These are phyloP conservation scores for Sporothrix humicola DNA, from an alignment of 2,329 filamentous ascomycete species.

Conservation along the genomic window DNA sequence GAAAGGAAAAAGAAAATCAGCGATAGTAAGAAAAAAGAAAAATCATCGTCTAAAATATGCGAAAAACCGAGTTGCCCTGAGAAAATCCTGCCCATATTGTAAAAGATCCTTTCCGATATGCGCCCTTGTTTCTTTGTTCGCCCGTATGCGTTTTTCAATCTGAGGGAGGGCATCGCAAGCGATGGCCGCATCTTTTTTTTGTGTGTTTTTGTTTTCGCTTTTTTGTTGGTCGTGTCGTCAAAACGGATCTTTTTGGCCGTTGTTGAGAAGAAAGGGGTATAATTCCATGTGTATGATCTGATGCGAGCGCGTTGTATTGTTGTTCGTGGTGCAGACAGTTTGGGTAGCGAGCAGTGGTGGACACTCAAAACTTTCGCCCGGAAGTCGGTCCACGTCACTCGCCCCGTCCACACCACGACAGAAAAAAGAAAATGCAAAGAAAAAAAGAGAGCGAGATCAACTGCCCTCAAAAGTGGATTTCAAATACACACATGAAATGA, in stretches of 20 bases:
- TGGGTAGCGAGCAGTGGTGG: neutral
- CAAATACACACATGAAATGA: conserved; percentile 28
- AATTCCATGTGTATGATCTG: conserved; percentile 23
- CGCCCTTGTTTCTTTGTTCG: neutral
- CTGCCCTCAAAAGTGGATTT: conserved; percentile 17
- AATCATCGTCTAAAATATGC: conserved; percentile 16
- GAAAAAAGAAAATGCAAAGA: conserved; percentile 5
- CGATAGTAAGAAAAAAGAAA: neutral
- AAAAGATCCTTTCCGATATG: conserved; percentile 11
- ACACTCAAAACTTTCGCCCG: conserved; percentile 27
- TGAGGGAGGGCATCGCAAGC: conserved; percentile 12
- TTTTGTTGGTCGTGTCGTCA: conserved; percentile 7
- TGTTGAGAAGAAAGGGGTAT: conserved; percentile 18
- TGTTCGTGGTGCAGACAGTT: neutral
- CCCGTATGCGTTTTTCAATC: neutral
- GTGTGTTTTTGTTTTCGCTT: neutral
- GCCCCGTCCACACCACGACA: neutral
- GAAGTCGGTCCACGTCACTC: conserved; percentile 8
- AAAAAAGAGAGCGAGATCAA: conserved; percentile 23
- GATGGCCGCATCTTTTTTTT: neutral
- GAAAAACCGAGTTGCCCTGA: neutral
- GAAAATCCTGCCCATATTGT: neutral
- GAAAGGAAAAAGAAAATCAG: neutral
- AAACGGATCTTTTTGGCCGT: conserved; percentile 1
- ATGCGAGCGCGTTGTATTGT: neutral